Conservation (phyloP, 805 yeast genomes). For the Cyberlindnera mycetangii region DNA sequence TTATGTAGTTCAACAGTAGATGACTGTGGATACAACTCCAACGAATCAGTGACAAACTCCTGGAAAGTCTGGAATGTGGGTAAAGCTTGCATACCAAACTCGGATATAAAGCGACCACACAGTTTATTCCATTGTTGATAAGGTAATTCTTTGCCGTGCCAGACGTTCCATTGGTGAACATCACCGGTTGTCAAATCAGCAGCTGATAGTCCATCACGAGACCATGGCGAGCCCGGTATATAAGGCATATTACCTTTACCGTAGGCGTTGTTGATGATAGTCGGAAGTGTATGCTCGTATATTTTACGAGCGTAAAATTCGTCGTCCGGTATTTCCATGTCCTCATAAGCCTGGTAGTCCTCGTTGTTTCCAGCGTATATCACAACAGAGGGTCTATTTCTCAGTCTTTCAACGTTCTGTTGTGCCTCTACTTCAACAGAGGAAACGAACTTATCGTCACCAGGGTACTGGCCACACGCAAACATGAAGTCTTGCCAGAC, state of each 20-base stretch:
- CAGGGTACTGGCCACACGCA: slow-evolving; percentile 56
- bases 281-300: slow-evolving; percentile 21
- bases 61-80: slow-evolving; percentile 38
- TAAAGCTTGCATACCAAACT: slow-evolving; percentile 52
- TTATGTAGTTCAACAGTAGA: slow-evolving; percentile 44
- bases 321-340: slow-evolving; percentile 11
- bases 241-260: slow-evolving; percentile 38
- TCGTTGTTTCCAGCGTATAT: slow-evolving; percentile 24
- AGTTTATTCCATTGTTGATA: slow-evolving; percentile 47
- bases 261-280: slow-evolving; percentile 49
- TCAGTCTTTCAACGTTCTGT: slow-evolving; percentile 39
- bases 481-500: slow-evolving; percentile 60
- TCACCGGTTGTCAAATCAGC: slow-evolving; percentile 44
- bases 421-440: slow-evolving; percentile 37
- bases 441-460: slow-evolving; percentile 33
- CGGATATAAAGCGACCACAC: slow-evolving; percentile 49
- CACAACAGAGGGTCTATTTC: slow-evolving; percentile 39
- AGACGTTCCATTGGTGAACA: slow-evolving; percentile 54
- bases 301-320: slow-evolving; percentile 19
- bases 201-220: slow-evolving; percentile 37
- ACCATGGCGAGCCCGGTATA: slow-evolving; percentile 48
- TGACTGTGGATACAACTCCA: slow-evolving; percentile 44
- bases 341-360: slow-evolving; percentile 19
- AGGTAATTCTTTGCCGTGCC: slow-evolving; percentile 51
- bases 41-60: slow-evolving; percentile 34